Base-by-base conservation (phyloP, 305 asterid species). In the Salvia sclarea region DNA sequence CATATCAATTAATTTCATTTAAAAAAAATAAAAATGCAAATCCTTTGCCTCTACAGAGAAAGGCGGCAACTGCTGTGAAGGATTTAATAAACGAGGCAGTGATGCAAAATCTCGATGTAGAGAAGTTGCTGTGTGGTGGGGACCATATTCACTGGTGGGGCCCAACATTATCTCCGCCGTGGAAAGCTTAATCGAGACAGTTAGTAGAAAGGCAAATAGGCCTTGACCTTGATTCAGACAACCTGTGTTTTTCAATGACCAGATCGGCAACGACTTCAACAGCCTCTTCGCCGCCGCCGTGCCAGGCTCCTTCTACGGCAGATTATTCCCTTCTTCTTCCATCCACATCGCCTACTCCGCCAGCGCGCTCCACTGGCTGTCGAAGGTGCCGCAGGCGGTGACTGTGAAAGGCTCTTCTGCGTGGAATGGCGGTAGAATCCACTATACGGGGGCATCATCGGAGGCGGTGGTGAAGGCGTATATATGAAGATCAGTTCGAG, bases 281-380 rank as follows among this genome's bases (percentile, higher is more conserved):
- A 74, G 78, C 14, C 85, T 81, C 68, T 81, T 81, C 48, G 76
- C 80, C 22, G 58, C 76, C 0, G 82, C 72, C 0, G 80, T 78
- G 0, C 77, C 80, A 0, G 85, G 82, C 5, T 81, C 85, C 2
- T 81, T 81, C 77, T 28, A 71, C 58, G 35, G 12, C 35, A 40
- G 74, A 18, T 5, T 71, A 12, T 80, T 80, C 64, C 82, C 82
- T 1, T 67, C 66, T 18, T 75, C 78, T 2, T 77, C 82, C 6
- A 24, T 75, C 73, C 76, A 78, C 57, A 1, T 81, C 2, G 78
- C 68, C 0, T 69, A 68, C 17, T 63, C 78, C 7, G 57, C 82
- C 0, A 68, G 37, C 2, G 35, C 80, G 0, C 55, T 81, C 9
- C 78, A 81, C 60, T 77, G 85, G 82, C 76, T 81, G 0, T 75